Evolutionary conservation across 1,139 yeast species (phyloP), one percentile per base, ranked within the genome.

Genomic region (Taiozyma onychis): DNA sequence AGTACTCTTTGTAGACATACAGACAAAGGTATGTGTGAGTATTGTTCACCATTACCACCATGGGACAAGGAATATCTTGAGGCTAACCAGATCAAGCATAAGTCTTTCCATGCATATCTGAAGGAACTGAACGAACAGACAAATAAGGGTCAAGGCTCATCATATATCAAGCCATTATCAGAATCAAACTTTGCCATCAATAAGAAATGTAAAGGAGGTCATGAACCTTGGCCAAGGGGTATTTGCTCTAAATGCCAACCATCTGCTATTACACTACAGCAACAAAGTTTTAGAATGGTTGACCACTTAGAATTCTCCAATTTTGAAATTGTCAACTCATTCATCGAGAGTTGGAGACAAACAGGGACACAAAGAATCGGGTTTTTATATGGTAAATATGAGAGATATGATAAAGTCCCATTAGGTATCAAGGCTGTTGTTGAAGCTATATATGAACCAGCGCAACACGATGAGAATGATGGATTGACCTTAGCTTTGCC

Each of bases 191-290:
- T 77, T 66, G 62, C 64, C 45, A 88, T 93, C 34, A 75, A 80
- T 54, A 74, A 77, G 54, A 69, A 76, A 14, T 90, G 98, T 64
- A 77, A 77, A 1, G 76, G 81, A 43, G 97, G 97, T 0, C 99
- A 93, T 67, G 81, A 85, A 45, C 93, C 96, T 8, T 91, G 96
- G 86, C 98, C 99, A 1, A 77, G 74, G 49, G 97, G 98, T 0
- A 90, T 93, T 57, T 93, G 99, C 65, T 86, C 96, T n/a, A 89
- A 90, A 66, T 93, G 99, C 67, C 98, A 91, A 67, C 98, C 99
- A 0, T 83, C 96, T 1, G 95, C 97, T 0, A 89, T 95, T 51
- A 90, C 98, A 0, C 74, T 95, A 55, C 96, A 87, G 65, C 91
- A 85, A 65, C 99, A 95, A 66, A 75, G 78, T 45, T 95, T 88